These are phyloP conservation scores for Kodamaea fukazawae DNA, from an alignment of 805 yeast species.

Conservation along the genomic window DNA sequence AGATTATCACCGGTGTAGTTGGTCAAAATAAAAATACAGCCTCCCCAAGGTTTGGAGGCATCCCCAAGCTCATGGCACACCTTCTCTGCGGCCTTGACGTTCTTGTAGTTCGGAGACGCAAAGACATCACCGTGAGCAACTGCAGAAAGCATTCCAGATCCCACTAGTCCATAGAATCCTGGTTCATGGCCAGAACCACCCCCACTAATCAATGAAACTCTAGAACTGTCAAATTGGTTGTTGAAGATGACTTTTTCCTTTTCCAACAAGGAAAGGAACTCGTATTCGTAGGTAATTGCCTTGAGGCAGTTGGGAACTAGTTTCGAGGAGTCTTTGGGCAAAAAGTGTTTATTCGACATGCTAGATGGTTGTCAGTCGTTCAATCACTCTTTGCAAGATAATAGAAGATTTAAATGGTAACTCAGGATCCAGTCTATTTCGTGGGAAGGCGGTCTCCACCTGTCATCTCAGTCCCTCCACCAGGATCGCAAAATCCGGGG, in stretches of 20 bases:
- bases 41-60: constrained; percentile 32
- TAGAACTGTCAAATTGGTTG: constrained; percentile 20
- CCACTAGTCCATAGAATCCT: constrained; percentile 40
- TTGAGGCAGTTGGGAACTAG: constrained; percentile 38
- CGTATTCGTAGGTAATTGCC: constrained; percentile 39
- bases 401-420: too few species aligned
- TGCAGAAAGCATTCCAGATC: constrained; percentile 37
- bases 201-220: constrained; percentile 35
- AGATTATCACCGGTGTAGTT: constrained; percentile 41
- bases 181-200: constrained; percentile 48
- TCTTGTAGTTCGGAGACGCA: constrained; percentile 40
- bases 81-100: constrained; percentile 37
- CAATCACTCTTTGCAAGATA: too few species aligned
- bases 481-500: too few species aligned
- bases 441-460: too few species aligned
- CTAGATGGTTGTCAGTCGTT: too few species aligned
- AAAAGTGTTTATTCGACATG: constrained; percentile 36
- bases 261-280: constrained; percentile 32
- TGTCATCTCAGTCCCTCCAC: too few species aligned
- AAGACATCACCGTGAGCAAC: constrained; percentile 42
- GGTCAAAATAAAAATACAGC: constrained; percentile 32
- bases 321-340: constrained; percentile 31
- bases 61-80: too few species aligned
- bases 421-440: too few species aligned
- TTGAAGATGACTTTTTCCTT: constrained; percentile 33